These are phyloP conservation scores for Nigrospora oryzae DNA, from an alignment of 2,329 filamentous ascomycete genomes.

Conservation along the genomic window DNA sequence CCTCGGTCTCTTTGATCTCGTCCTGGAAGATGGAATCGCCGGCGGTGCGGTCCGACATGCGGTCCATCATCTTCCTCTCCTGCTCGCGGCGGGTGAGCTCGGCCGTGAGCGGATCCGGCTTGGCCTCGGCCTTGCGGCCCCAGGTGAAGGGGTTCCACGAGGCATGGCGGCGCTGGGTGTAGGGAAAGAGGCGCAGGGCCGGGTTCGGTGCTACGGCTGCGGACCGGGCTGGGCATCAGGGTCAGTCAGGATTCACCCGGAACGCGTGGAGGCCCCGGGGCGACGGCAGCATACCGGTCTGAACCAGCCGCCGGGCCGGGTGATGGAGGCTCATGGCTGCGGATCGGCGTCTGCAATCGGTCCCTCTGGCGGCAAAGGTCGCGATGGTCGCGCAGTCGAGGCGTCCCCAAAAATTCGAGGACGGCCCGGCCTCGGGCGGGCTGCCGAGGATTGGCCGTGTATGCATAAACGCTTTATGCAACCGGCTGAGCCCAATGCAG, in stretches of 20 bases:
- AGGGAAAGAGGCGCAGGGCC: slow-evolving; percentile 16
- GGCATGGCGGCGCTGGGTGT: slow-evolving; percentile 30
- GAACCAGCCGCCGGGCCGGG: slow-evolving; percentile 52
- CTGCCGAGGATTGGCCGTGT: slow-evolving; percentile 5
- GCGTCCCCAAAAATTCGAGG: slow-evolving; percentile 1
- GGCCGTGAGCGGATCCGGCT: slow-evolving; percentile 14
- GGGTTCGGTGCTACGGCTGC: slow-evolving; percentile 8
- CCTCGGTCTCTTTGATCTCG: slow-evolving; percentile 29
- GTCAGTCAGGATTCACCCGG: neutral
- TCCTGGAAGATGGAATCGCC: slow-evolving; percentile 58
- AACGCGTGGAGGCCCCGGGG: neutral
- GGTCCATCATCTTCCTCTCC: slow-evolving; percentile 30
- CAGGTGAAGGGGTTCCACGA: slow-evolving; percentile 28
- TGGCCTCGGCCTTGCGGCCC: slow-evolving; percentile 22
- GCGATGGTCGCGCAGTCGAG: neutral
- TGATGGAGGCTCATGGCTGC: slow-evolving; percentile 56
- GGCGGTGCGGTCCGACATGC: slow-evolving; percentile 34
- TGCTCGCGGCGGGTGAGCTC: slow-evolving; percentile 26
- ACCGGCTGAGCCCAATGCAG: no score
- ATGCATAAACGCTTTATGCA: neutral
- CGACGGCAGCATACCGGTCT: slow-evolving; percentile 41
- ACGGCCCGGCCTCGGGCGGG: slow-evolving; percentile 1
- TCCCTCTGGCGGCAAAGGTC: neutral
- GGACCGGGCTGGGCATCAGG: slow-evolving; percentile 8
- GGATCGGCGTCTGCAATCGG: slow-evolving; percentile 4